Evolutionary conservation across 1,139 yeast genomes (phyloP), one percentile per base, ranked within the genome.

Genomic region (Debaryomycetaceae sp.): DNA sequence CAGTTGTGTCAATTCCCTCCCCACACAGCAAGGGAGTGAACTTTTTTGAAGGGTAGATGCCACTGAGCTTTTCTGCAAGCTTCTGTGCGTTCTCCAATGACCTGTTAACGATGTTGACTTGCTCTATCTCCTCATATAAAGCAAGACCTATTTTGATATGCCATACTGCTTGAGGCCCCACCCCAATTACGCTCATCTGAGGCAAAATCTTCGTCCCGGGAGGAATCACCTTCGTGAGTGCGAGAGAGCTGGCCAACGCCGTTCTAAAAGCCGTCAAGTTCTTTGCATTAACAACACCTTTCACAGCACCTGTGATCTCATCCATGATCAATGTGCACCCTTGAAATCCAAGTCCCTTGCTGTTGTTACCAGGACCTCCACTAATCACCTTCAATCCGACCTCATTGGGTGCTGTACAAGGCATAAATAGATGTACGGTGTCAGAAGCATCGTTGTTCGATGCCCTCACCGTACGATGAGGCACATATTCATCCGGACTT

Each of bases 161-260:
- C 89, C 89, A 84, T 51, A 72, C 75, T 0, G 85, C 85, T 57
- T 84, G 89, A 24, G 73, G 69, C 0, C 90, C 89, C n/a, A 80
- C 78, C 0, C 90, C 90, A 58, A 79, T 80, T 1, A 77, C 80
- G 8, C 73, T 55, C 36, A 77, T 35, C 39, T 60, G 64, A 0
- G 68, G 64, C 9, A 62, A 50, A 6, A 63, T 46, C 5, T 48
- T 49, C 5, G 45, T 23, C 23, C 49, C 50, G 3, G 53, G 53
- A 9, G 58, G 57, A 36, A 76, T 61, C 2, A 66, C 67, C 43
- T 68, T 71, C 9, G 63, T 62, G 48, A 82, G 58, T 0, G 81
- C 79, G 14, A 81, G 58, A 6, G 77, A 66, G 30, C 81, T 73
- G 24, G 83, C 81, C 49, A 84, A 63, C 0, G 88, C 88, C 1